Conservation (phyloP, 202 grass and related monocot species). For the Alloteropsis angusta region DNA sequence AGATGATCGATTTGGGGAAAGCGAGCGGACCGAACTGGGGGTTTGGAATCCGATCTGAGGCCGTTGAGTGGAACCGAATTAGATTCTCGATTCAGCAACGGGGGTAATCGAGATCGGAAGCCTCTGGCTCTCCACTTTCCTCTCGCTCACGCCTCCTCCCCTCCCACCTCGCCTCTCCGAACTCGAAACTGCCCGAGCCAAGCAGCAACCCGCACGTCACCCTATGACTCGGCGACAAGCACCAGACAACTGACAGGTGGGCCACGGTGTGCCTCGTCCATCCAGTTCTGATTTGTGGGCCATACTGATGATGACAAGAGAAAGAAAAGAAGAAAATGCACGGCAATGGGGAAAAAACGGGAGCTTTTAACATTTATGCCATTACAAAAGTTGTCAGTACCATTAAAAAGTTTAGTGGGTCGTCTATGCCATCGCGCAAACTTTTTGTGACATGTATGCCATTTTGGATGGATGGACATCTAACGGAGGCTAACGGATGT, state of each 20-base stretch:
- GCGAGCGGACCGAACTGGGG: not conserved
- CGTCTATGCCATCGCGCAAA: too few species aligned
- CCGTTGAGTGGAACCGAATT: conserved; percentile 7
- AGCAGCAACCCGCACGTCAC: conserved; percentile 6
- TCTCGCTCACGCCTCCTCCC: conserved; percentile 33
- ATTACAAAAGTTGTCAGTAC: too few species aligned
- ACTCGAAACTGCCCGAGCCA: conserved; percentile 16
- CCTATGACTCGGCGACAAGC: not conserved
- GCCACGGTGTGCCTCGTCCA: not conserved
- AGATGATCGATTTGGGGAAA: not conserved
- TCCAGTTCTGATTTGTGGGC: not conserved
- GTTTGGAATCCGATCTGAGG: not conserved
- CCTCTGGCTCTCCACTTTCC: not conserved
- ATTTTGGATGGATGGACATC: too few species aligned
- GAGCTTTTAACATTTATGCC: too few species aligned
- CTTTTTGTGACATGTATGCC: too few species aligned
- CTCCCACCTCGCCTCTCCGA: not conserved
- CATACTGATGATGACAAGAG: not conserved
- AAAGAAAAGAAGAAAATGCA: not conserved
- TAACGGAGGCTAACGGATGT: too few species aligned
- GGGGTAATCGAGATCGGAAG: conserved; percentile 29
- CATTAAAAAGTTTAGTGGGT: too few species aligned
- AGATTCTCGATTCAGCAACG: conserved; percentile 15
- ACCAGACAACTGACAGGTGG: not conserved
- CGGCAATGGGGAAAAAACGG: not conserved